Percentiles rank a stretch among this genome's conserved stretches.
Evolutionary conservation across 805 yeast species (phyloP).

Genomic region (Tetrapisispora fleetii): DNA sequence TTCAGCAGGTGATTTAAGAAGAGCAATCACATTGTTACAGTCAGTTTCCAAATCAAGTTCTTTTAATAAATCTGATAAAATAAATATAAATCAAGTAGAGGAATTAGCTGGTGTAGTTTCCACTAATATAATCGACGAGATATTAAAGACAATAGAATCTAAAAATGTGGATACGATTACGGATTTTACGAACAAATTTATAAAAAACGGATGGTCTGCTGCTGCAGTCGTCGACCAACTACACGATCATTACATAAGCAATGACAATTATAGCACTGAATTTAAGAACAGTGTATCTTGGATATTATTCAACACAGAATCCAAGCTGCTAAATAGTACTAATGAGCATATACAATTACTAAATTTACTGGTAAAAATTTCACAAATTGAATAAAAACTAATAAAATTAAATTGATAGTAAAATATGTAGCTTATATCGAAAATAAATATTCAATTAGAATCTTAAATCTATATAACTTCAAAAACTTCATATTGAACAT

Average conservation of each 20-base stretch:
- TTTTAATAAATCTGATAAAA: slow-evolving; percentile 30
- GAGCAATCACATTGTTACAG: slow-evolving; percentile 83
- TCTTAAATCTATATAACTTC: background rate
- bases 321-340: slow-evolving; percentile 69
- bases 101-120: slow-evolving; percentile 77
- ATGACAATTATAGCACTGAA: slow-evolving; percentile 38
- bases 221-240: slow-evolving; percentile 61
- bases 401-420: background rate
- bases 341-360: slow-evolving; percentile 80
- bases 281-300: slow-evolving; percentile 59
- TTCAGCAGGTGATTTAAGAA: slow-evolving; percentile 84
- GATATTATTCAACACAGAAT: slow-evolving; percentile 65
- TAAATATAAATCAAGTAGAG: slow-evolving; percentile 40
- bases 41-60: slow-evolving; percentile 54
- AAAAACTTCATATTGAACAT: background rate
- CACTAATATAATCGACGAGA: slow-evolving; percentile 32
- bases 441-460: background rate
- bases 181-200: slow-evolving; percentile 35
- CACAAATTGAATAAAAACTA: slow-evolving; percentile 22
- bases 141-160: slow-evolving; percentile 32
- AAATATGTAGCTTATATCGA: background rate
- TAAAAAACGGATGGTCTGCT: slow-evolving; percentile 70
- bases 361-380: slow-evolving; percentile 48
- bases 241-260: slow-evolving; percentile 54
- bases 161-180: slow-evolving; percentile 30